Evolutionary conservation across 352 stramenopile species (phyloP), one percentile per base, ranked within the genome.

Genomic region (Globisporangium radiosum): DNA sequence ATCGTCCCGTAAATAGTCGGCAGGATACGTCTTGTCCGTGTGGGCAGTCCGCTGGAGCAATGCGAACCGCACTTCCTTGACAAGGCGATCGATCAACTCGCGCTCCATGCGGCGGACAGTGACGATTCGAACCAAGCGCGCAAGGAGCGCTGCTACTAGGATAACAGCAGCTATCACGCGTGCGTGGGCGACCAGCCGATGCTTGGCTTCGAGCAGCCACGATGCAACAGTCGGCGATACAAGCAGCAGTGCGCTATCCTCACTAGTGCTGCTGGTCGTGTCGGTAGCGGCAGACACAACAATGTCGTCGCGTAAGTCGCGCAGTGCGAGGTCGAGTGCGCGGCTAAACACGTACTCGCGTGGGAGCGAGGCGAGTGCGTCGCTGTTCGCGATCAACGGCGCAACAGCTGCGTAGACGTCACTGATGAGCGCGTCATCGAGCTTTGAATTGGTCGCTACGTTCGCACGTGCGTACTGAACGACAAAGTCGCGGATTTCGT

Each of bases 41-140:
- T 59, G 60, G 5, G 69, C 63, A 11, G 72, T 75, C 39, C 77
- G 74, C 48, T 72, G 65, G 11, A 90, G 56, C 42, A 90, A 60
- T 50, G 76, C 78, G 38, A 78, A 88, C 19, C 80, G 80, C 49
- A 85, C 80, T 62, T 90, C 80, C 56, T 86, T 88, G 33, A 87
- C 72, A 25, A 88, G 75, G 0, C 80, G 75, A 58, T 88, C 78
- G 7, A 85, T 63, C 5, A 90, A 57, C 52, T 73, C 62, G 6
- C 70, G 70, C 61, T 86, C 70, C 17, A 71, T 73, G 17, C 74
- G 75, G 33, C 70, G 71, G n/a, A 86, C 25, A 25, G 25, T 25
- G 25, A 25, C 25, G 25, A 25, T 25, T 25, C 25, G 25, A 25
- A 25, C 25, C 25, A 25, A 25, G 25, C 25, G 25, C 25, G 25